These are phyloP conservation scores for Closterium sp. DNA, from an alignment of 139 green algal species.

Conservation along the genomic window DNA sequence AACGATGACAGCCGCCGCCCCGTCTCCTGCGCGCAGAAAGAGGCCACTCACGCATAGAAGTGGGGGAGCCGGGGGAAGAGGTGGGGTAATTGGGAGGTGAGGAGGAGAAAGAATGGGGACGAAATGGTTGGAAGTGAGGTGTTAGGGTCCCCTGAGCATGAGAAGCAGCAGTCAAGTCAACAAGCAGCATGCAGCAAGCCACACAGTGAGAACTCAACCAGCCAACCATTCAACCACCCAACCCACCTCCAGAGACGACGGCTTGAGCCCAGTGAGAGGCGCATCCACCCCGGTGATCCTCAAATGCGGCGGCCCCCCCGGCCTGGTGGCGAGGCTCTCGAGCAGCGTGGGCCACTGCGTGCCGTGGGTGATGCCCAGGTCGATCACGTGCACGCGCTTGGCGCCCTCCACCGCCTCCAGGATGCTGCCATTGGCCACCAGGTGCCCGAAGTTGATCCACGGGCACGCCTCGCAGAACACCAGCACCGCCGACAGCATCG, in stretches of 20 bases:
- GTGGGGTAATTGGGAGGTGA: background rate
- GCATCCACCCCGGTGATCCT: constrained; percentile 28
- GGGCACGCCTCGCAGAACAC: constrained; percentile 18
- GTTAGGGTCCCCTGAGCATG: background rate
- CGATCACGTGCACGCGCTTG: constrained; percentile 13
- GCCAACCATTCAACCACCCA: background rate
- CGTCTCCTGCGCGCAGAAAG: constrained; percentile 13
- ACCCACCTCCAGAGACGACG: constrained; percentile 24
- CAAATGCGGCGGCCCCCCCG: constrained; percentile 15
- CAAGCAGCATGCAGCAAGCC: background rate
- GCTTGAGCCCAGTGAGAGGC: constrained; percentile 22
- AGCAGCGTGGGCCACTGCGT: constrained; percentile 40
- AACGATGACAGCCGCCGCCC: constrained; percentile 10
- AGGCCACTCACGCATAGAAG: background rate
- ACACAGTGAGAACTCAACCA: background rate
- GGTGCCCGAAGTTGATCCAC: constrained; percentile 27
- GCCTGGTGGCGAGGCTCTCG: constrained; percentile 16
- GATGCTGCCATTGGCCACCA: constrained; percentile 11
- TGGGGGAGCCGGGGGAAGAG: background rate
- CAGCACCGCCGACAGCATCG: constrained; percentile 14
- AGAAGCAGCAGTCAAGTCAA: too few relatives aligned
- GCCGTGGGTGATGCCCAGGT: constrained; percentile 38
- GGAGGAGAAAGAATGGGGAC: background rate
- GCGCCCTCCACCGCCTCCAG: constrained; percentile 20
- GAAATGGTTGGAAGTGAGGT: background rate